Evolutionary conservation across 169 alveolate genomes (phyloP).

Genomic region (Perkinsus chesapeaki): DNA sequence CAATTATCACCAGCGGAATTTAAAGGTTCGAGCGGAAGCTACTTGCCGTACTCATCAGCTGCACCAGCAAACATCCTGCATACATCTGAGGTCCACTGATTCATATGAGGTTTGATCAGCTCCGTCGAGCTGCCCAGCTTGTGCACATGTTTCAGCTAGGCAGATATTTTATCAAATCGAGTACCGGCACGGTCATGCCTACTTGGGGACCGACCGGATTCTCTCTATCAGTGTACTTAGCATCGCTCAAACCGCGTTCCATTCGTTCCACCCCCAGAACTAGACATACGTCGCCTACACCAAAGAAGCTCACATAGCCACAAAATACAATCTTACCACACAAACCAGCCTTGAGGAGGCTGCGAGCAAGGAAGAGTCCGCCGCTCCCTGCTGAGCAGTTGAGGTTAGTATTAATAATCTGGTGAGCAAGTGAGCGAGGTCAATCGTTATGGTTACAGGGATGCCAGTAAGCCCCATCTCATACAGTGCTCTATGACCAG

Average conservation of each 20-base stretch:
- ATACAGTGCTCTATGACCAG: slow-evolving; percentile 58
- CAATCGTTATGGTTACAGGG: slow-evolving; percentile 20
- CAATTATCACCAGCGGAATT: no score
- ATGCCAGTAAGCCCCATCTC: slow-evolving; percentile 63
- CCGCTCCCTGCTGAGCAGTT: slow-evolving; percentile 62
- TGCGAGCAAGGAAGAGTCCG: slow-evolving; percentile 43
- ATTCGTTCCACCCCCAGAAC: slow-evolving; percentile 62
- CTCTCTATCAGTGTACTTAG: slow-evolving; percentile 50
- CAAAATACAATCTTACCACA: not conserved
- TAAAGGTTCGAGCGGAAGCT: no score
- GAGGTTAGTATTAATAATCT: slow-evolving; percentile 49
- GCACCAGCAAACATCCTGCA: not conserved
- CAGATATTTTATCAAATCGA: not conserved
- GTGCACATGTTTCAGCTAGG: not conserved
- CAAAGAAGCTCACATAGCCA: not conserved
- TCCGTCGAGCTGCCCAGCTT: not conserved
- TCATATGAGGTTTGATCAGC: not conserved
- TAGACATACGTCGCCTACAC: slow-evolving; percentile 37
- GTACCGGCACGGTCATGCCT: not conserved
- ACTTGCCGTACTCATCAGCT: not conserved
- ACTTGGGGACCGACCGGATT: slow-evolving; percentile 46
- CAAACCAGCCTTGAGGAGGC: slow-evolving; percentile 37
- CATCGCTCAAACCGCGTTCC: slow-evolving; percentile 46
- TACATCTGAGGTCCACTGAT: not conserved
- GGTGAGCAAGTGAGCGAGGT: not conserved